Evolutionary conservation across 371 early-diverging fungal species (phyloP), one percentile per base, ranked within the genome.

Genomic region (Mortierella sp.): DNA sequence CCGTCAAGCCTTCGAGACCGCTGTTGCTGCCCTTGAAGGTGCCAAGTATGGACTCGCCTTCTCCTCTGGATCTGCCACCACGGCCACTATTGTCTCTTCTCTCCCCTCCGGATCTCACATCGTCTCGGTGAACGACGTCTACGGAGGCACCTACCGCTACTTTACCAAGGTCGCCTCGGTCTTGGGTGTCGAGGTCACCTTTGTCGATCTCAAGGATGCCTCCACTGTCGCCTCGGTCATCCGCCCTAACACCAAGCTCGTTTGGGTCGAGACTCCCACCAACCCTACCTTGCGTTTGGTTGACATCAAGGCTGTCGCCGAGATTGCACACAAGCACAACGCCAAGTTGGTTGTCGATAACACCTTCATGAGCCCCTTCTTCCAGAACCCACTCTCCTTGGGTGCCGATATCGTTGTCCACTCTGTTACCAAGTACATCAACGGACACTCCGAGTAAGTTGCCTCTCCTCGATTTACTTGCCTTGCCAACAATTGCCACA

Each of bases 371-470:
- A 87, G 88, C 63, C 96, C 98, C 40, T 96, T 93, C 86, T 96
- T 96, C 92, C 97, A 97, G 82, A 92, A 90, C 77, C 98, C 98
- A 10, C 84, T 98, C 25, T 59, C 81, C 12, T 83, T 97, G 59
- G 98, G 98, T 57, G 98, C 98, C 45, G 98, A 98, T 79, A 86
- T 98, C 60, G 97, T 94, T n/a, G 92, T 97, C 24, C 98, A 98
- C 85, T 96, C 96, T n/a, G 96, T 95, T 28, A 97, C 98, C 48
- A 98, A 98, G 83, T 97, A 96, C 83, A 90, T 98, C 79, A 98
- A 97, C 85, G 98, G 99, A 49, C 98, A 98, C 85, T 95, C 95
- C 31, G 99, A 98, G 70, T 70, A 70, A 63, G 70, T 61, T 5
- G 13, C 17, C 5, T 22, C 5, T 37, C 29, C 1, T 3, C 1